phyloP scores from a whole-genome alignment of 257 asterid genomes.

The Ophiorrhiza pumila region DNA sequence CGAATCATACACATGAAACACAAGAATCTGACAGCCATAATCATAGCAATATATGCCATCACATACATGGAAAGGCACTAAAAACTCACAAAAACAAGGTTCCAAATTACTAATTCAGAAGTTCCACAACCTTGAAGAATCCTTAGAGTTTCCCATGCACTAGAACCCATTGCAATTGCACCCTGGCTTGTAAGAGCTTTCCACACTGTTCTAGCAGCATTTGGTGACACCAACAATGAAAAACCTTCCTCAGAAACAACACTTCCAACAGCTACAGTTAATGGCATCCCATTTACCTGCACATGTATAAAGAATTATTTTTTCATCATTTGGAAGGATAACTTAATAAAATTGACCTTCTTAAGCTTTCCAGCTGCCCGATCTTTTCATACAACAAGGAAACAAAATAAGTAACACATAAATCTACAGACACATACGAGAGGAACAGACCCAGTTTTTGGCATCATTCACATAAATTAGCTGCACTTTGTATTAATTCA shows the following conservation, averaged over 20 bases:
- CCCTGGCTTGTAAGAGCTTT: constrained; percentile 71
- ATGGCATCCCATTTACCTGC: constrained; percentile 86
- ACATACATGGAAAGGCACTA: constrained; percentile 11
- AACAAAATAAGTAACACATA: background rate
- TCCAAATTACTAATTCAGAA: background rate
- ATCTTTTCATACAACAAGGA: background rate
- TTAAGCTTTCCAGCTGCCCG: background rate
- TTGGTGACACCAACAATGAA: constrained; percentile 70
- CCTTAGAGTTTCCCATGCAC: constrained; percentile 89
- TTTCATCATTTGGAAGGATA: background rate
- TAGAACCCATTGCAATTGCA: constrained; percentile 65
- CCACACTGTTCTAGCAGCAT: constrained; percentile 59
- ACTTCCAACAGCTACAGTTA: constrained; percentile 90
- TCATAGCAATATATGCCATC: constrained; percentile 2
- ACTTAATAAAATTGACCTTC: background rate
- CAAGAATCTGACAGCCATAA: background rate
- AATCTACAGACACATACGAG: background rate
- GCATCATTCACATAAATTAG: background rate
- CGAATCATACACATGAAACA: background rate
- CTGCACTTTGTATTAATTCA: background rate
- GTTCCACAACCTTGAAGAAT: constrained; percentile 65
- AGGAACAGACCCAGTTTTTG: background rate
- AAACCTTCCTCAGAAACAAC: constrained; percentile 72
- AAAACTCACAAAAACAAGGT: background rate
- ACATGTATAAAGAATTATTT: constrained; percentile 13